Evolutionary conservation across 2,329 filamentous ascomycete genomes (phyloP).

Genomic region (Phyllosticta capitalensis): DNA sequence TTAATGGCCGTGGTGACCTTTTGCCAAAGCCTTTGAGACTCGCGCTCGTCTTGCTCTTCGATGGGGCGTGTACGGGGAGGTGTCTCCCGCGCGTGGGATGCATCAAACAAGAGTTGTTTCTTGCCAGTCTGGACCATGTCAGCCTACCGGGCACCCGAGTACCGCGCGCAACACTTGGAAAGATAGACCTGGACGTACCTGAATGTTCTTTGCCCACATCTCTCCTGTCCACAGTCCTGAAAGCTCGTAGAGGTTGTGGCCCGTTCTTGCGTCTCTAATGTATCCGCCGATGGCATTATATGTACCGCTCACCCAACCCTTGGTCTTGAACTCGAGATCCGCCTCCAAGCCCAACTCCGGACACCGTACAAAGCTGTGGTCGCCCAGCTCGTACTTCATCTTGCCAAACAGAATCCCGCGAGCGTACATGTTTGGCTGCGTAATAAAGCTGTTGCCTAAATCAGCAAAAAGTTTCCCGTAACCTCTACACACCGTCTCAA

Average conservation of each 20-base stretch:
- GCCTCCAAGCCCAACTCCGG: conserved; percentile 78
- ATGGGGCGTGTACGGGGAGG: conserved; percentile 65
- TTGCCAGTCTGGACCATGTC: conserved; percentile 60
- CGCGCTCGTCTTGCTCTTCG: conserved; percentile 77
- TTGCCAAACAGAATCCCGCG: conserved; percentile 94
- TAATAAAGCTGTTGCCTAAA: conserved; percentile 60
- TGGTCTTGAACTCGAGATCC: conserved; percentile 97
- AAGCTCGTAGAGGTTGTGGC: conserved; percentile 81
- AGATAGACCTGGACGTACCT: conserved; percentile 41
- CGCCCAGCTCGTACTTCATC: conserved; percentile 98
- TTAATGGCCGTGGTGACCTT: conserved; percentile 74
- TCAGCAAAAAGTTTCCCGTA: conserved; percentile 11
- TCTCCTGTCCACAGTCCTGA: conserved; percentile 90
- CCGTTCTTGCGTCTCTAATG: conserved; percentile 81
- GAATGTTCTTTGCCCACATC: conserved; percentile 81
- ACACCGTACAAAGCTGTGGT: conserved; percentile 87
- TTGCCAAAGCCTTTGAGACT: conserved; percentile 82
- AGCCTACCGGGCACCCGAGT: not conserved
- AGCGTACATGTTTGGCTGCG: conserved; percentile 98
- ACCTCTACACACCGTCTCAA: not conserved
- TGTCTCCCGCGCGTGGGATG: conserved; percentile 65
- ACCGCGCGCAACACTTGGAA: not conserved
- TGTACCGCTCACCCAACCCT: conserved; percentile 90
- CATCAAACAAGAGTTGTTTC: conserved; percentile 84
- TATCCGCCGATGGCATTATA: conserved; percentile 92